Conservation (phyloP, 192 early-diverging fungal genomes). For the Coemansia sp. region DNA sequence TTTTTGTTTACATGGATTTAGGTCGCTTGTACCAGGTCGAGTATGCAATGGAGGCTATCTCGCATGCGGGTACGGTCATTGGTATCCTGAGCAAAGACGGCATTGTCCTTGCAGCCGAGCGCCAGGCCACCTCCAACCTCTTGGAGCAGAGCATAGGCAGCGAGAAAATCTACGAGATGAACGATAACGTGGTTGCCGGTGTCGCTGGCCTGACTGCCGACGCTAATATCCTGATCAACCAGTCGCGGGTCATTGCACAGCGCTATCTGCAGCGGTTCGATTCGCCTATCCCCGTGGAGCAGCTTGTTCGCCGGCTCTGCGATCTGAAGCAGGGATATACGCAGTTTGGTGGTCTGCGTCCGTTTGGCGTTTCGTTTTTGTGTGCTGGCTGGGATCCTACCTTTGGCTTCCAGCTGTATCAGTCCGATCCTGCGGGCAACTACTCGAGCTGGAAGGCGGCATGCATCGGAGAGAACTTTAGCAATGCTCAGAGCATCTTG, state of each 20-base stretch:
- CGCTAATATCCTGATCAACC: constrained; percentile 93
- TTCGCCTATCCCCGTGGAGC: constrained; percentile 91
- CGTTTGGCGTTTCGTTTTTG: constrained; percentile 97
- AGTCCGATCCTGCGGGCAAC: constrained; percentile 98
- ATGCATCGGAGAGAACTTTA: constrained; percentile 93
- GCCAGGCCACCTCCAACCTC: constrained; percentile 90
- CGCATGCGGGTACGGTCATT: constrained; percentile 90
- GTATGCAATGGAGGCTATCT: constrained; percentile 99
- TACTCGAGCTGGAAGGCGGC: constrained; percentile 99
- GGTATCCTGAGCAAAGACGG: constrained; percentile 92
- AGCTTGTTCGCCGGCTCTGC: constrained; percentile 91
- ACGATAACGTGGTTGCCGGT: constrained; percentile 89
- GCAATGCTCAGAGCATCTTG: constrained; percentile 86
- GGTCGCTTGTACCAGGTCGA: constrained; percentile 99
- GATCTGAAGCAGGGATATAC: constrained; percentile 99
- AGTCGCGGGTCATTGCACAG: constrained; percentile 82
- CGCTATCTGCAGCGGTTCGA: constrained; percentile 82
- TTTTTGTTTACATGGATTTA: constrained; percentile 27
- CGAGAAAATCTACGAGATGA: constrained; percentile 97
- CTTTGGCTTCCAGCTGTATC: constrained; percentile 94
- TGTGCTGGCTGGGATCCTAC: constrained; percentile 92
- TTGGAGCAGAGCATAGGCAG: constrained; percentile 78
- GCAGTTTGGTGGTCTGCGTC: constrained; percentile 96
- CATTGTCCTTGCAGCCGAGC: constrained; percentile 94
- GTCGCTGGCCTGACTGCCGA: constrained; percentile 97